Evolutionary conservation across 371 early-diverging fungal genomes (phyloP).

Genomic region (Mucor sp.): DNA sequence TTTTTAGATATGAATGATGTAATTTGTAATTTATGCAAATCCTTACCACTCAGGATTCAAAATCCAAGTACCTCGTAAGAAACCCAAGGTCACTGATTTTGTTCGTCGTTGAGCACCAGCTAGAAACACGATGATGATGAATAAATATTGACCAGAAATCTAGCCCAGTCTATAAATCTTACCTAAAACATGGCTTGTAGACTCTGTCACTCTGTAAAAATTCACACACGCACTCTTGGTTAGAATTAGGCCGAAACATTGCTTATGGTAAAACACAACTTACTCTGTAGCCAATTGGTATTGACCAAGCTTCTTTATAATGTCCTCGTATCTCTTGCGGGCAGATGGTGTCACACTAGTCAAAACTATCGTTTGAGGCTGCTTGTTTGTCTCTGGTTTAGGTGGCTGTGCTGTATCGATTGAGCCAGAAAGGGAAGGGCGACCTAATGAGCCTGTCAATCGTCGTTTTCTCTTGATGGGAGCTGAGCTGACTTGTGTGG

Average conservation of each 20-base stretch:
- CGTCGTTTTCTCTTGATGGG: constrained; percentile 15
- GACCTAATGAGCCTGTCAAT: constrained; percentile 9
- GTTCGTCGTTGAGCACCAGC: constrained; percentile 20
- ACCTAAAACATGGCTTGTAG: constrained; percentile 21
- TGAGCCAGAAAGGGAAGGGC: not conserved
- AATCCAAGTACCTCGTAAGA: constrained; percentile 18
- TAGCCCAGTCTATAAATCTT: not conserved
- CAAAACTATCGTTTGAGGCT: constrained; percentile 23
- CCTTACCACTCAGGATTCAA: constrained; percentile 21
- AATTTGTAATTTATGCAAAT: constrained; percentile 1
- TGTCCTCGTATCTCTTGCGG: constrained; percentile 16
- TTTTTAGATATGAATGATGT: not conserved
- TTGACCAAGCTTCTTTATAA: constrained; percentile 18
- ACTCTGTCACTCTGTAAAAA: constrained; percentile 18
- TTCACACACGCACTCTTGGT: not conserved
- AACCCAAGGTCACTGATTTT: constrained; percentile 12
- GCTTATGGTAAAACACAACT: constrained; percentile 4
- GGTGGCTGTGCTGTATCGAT: not conserved
- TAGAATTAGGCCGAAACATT: not conserved
- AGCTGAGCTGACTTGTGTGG: not conserved
- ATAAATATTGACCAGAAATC: not conserved
- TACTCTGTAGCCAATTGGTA: constrained; percentile 27
- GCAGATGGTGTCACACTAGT: constrained; percentile 20
- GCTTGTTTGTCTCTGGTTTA: not conserved
- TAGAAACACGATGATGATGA: constrained; percentile 3